Percentiles rank a stretch among this genome's conserved stretches.
Conservation (phyloP, 2,329 filamentous ascomycete genomes). For the Fusarium sp. region DNA sequence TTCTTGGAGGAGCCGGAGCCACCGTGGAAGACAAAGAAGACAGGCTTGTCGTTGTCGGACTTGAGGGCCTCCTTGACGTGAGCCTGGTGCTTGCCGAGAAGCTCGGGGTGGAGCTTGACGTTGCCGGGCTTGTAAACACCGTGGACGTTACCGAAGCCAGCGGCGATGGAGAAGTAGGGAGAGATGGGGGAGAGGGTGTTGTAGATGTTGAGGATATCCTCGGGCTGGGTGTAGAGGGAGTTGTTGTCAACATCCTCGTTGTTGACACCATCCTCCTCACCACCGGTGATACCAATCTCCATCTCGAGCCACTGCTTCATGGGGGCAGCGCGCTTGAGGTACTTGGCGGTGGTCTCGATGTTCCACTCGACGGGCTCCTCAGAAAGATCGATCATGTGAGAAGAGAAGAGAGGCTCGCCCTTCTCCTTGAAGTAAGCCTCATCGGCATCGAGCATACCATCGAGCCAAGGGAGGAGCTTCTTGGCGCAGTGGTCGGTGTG, state of each 20-base stretch:
- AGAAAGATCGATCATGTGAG: slow-evolving; percentile 98
- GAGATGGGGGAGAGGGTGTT: slow-evolving; percentile 86
- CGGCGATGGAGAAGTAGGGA: slow-evolving; percentile 97
- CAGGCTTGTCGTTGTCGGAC: slow-evolving; percentile 83
- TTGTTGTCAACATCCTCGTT: slow-evolving; percentile 98
- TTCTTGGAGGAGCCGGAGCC: slow-evolving; percentile 91
- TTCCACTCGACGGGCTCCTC: slow-evolving; percentile 93
- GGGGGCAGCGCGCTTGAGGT: slow-evolving; percentile 92
- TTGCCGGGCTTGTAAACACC: slow-evolving; percentile 99
- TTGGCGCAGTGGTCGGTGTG: slow-evolving; percentile 99
- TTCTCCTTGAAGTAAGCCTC: slow-evolving; percentile 95
- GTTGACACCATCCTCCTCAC: slow-evolving; percentile 98
- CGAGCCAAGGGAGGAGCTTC: slow-evolving; percentile 98
- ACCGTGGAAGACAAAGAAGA: slow-evolving; percentile 99
- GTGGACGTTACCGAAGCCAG: slow-evolving; percentile 98
- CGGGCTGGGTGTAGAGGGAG: slow-evolving; percentile 96
- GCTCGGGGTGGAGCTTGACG: slow-evolving; percentile 94
- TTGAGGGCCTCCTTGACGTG: slow-evolving; percentile 85
- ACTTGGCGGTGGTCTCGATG: slow-evolving; percentile 89
- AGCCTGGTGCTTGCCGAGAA: slow-evolving; percentile 95
- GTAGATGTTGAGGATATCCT: slow-evolving; percentile 94
- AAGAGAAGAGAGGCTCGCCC: slow-evolving; percentile 92
- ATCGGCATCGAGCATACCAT: slow-evolving; percentile 94
- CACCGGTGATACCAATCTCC: slow-evolving; percentile 88
- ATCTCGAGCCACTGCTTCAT: slow-evolving; percentile 99